These are phyloP conservation scores for Trichoderma aggressivum DNA, from an alignment of 2,329 filamentous ascomycete species.

Conservation along the genomic window DNA sequence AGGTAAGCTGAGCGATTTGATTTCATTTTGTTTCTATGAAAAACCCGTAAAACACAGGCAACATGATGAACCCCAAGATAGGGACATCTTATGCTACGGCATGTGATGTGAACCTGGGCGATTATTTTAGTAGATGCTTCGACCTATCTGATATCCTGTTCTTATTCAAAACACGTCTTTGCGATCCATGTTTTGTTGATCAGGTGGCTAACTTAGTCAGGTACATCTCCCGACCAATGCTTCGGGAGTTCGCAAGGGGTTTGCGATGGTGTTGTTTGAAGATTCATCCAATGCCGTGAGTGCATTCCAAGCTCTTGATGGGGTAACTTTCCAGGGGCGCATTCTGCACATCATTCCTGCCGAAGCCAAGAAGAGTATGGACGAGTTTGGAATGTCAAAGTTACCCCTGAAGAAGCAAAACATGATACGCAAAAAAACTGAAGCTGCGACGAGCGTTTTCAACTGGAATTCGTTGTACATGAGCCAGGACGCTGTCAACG, in stretches of 20 bases:
- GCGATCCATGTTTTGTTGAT: constrained; percentile 22
- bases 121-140: constrained; percentile 99
- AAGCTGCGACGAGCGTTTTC: constrained; percentile 75
- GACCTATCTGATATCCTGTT: constrained; percentile 63
- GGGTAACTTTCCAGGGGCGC: constrained; percentile 85
- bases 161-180: constrained; percentile 19
- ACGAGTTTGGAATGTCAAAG: constrained; percentile 87
- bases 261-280: constrained; percentile 79
- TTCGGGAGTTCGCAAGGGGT: constrained; percentile 77
- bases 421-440: constrained; percentile 78
- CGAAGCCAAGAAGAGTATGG: constrained; percentile 74
- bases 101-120: constrained; percentile 89
- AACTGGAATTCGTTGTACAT: constrained; percentile 99
- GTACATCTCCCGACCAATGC: constrained; percentile 79
- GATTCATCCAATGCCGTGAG: constrained; percentile 69
- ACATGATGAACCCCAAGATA: constrained; percentile 98
- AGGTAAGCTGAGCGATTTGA: constrained; percentile 62
- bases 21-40: constrained; percentile 9
- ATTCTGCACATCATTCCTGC: constrained; percentile 87
- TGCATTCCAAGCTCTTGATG: constrained; percentile 77
- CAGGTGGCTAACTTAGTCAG: constrained; percentile 48
- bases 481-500: constrained; percentile 92
- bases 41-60: constrained; percentile 31
- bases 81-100: constrained; percentile 97
- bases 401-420: constrained; percentile 93